Evolutionary conservation across 768 basidiomycete genomes (phyloP), one percentile per base, ranked within the genome.

Genomic region (Galerina marginata): DNA sequence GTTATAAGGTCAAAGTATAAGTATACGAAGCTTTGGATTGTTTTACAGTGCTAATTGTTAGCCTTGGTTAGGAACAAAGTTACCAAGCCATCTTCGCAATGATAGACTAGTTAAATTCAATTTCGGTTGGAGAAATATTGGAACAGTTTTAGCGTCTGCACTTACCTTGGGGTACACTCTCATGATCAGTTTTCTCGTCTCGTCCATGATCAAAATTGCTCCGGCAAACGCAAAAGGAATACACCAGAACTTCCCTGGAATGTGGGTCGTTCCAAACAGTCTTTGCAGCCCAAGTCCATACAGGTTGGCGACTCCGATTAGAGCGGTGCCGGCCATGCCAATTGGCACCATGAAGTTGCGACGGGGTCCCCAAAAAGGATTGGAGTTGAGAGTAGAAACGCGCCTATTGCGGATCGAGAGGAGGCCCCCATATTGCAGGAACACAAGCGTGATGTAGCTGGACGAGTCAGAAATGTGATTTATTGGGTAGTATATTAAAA

Each of bases 371-470:
- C 82, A 79, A 33, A 81, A 69, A 0, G 80, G 80, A 49, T 81
- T 80, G 36, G 79, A 79, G 15, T 75, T 69, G 43, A 81, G 54
- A 6, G 81, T 67, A 0, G 80, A 81, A 0, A 81, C 72, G 50
- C 80, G 75, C 55, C 80, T 71, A 66, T 81, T 81, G 2, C 81
- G 79, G 25, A 77, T 74, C 9, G 80, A 69, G 14, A 81, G 78
- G 14, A 82, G 70, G 37, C 57, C 73, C 3, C 80, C 79, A 40
- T 75, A 82, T 59, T 81, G 80, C 15, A 82, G 67, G 59, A 81
- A 75, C 43, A 83, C 82, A 66, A 83, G 74, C 11, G 82, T 79
- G 54, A 82, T 77, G 58, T 82, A 82, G 63, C 80, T 81, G 16
- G 36, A 7, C 9, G 5, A 39, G 33, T 33, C 4, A 20, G 20